These are phyloP conservation scores for Moniliella sp. DNA, from an alignment of 1,284 basidiomycete genomes.

Conservation along the genomic window DNA sequence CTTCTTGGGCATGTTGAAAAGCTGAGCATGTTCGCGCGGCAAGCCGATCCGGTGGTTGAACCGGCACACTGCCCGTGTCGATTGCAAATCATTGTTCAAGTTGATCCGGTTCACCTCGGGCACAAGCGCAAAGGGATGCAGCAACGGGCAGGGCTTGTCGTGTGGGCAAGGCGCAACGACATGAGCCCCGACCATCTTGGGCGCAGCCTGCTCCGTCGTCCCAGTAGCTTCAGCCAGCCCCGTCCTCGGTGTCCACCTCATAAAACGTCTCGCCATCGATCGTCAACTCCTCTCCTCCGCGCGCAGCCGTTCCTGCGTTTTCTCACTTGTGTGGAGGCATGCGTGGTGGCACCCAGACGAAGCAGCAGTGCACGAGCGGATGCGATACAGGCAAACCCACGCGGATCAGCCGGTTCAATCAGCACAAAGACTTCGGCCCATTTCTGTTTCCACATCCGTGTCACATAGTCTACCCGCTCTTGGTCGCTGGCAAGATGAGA, in stretches of 20 bases:
- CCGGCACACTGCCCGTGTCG: too few species aligned
- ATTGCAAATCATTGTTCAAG: slow-evolving; percentile 3
- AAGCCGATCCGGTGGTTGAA: too few species aligned
- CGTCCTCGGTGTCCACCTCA: slow-evolving; percentile 9
- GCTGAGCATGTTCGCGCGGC: slow-evolving; percentile 10
- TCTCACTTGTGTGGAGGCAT: too few species aligned
- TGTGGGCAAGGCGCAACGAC: slow-evolving; percentile 49
- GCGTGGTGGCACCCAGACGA: slow-evolving; percentile 50
- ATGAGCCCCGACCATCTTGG: not conserved
- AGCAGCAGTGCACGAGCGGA: slow-evolving; percentile 61
- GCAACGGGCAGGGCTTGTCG: slow-evolving; percentile 57
- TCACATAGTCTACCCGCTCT: slow-evolving; percentile 48
- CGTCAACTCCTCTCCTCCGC: slow-evolving; percentile 5
- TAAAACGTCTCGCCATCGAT: slow-evolving; percentile 13
- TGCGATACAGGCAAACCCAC: slow-evolving; percentile 61
- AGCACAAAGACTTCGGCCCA: slow-evolving; percentile 45
- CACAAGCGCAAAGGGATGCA: slow-evolving; percentile 28
- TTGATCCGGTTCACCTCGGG: slow-evolving; percentile 1
- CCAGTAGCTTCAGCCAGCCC: too few species aligned
- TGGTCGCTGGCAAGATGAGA: slow-evolving; percentile 47
- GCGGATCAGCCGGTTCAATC: slow-evolving; percentile 58
- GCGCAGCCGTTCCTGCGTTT: too few species aligned
- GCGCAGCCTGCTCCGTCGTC: too few species aligned
- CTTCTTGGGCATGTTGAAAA: too few species aligned
- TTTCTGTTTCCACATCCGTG: slow-evolving; percentile 65